These are phyloP conservation scores for Aureobasidium sp. DNA, from an alignment of 2,329 filamentous ascomycete genomes.

Conservation along the genomic window DNA sequence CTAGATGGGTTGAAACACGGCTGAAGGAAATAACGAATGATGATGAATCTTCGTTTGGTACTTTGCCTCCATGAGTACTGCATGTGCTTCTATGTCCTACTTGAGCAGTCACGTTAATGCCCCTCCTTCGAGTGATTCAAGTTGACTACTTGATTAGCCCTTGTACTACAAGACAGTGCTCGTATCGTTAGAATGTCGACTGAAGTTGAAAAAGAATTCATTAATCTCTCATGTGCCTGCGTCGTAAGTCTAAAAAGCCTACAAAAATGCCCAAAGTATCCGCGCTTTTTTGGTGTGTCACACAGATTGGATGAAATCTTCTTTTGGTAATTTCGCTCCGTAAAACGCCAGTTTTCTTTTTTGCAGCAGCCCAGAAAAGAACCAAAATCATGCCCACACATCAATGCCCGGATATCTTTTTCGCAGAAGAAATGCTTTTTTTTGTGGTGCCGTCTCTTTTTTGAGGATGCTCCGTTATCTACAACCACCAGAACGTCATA, in stretches of 20 bases:
- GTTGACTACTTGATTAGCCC: too few relatives aligned
- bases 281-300: conserved; percentile 9
- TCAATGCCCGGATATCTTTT: conserved; percentile 11
- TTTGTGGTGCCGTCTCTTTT: not conserved
- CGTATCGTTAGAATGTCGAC: not conserved
- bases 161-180: too few relatives aligned
- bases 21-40: not conserved
- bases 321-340: conserved; percentile 10
- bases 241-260: conserved; percentile 11
- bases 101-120: too few relatives aligned
- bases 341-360: conserved; percentile 7
- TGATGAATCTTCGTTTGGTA: not conserved
- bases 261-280: conserved; percentile 10
- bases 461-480: conserved; percentile 4
- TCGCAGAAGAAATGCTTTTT: conserved; percentile 3
- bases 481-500: not conserved
- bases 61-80: not conserved
- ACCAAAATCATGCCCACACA: conserved; percentile 8
- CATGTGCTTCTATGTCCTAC: too few relatives aligned
- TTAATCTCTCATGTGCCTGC: conserved; percentile 14
- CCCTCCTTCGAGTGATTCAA: too few relatives aligned
- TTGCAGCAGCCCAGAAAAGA: not conserved
- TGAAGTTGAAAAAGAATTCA: conserved; percentile 14
- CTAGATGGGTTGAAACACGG: conserved; percentile 37
- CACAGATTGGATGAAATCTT: conserved; percentile 7